These are phyloP conservation scores for Colletotrichum cordylinicola DNA, from an alignment of 2,329 filamentous ascomycete species.

Conservation along the genomic window DNA sequence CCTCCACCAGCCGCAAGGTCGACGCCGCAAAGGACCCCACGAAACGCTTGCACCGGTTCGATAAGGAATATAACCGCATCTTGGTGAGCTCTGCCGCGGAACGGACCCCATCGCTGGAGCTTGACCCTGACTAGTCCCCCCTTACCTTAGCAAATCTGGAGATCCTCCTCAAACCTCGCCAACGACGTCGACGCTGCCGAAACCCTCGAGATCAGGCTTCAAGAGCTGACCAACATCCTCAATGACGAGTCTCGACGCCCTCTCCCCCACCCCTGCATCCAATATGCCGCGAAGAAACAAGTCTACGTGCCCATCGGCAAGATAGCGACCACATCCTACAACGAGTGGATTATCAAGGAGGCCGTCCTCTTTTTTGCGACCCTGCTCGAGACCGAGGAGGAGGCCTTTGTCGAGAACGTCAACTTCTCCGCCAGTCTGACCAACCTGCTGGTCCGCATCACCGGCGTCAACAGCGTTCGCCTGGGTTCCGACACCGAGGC, in stretches of 20 bases:
- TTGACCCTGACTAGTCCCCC: neutral
- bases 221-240: constrained; percentile 74
- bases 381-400: constrained; percentile 94
- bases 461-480: constrained; percentile 75
- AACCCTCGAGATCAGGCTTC: constrained; percentile 65
- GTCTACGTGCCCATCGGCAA: constrained; percentile 90
- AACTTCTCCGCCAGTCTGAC: constrained; percentile 88
- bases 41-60: constrained; percentile 69
- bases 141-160: constrained; percentile 53
- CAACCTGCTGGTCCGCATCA: constrained; percentile 81
- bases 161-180: constrained; percentile 64
- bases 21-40: constrained; percentile 64
- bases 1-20: constrained; percentile 61
- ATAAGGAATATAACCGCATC: constrained; percentile 69
- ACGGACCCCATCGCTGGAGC: neutral
- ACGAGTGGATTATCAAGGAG: constrained; percentile 85
- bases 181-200: constrained; percentile 67
- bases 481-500: constrained; percentile 83
- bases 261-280: constrained; percentile 88
- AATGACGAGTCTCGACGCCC: constrained; percentile 89
- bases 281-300: constrained; percentile 84
- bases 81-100: constrained; percentile 48
- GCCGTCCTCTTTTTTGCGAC: constrained; percentile 88
- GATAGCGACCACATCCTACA: constrained; percentile 83
- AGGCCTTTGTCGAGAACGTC: constrained; percentile 88